Evolutionary conservation across 179 eudicot genomes (phyloP), one percentile per base, ranked within the genome.

Genomic region (Monotropa hypopitys): DNA sequence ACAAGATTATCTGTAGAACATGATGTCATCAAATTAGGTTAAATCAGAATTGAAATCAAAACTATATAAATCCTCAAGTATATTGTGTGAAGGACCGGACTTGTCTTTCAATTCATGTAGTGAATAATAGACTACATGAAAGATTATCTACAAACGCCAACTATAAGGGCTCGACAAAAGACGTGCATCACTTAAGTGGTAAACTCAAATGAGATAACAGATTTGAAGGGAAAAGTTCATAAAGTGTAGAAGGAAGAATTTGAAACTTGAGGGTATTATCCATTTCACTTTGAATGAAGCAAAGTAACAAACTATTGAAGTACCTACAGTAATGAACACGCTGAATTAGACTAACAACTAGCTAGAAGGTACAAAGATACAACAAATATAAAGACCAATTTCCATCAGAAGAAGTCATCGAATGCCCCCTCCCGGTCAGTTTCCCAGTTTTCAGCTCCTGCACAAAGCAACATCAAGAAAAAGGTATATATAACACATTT

Each of bases 391-490:
- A 85, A 81, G 87, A 82, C 87, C 88, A 87, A 85, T 80, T 77
- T 79, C 88, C 92, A 76, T 95, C 90, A 95, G 89, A 93, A 95
- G 85, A 90, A 93, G 85, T 95, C 97, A 86, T 95, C 93, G 74
- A 95, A 95, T 80, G 92, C 93, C 92, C 97, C 97, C 93, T 95
- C 97, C 91, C 78, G 87, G 78, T 90, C 99, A 86, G 90, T 87
- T 87, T 91, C 96, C 91, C 97, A 88, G 87, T 88, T 90, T 81
- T 84, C 88, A 83, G 89, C 83, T 87, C 94, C 98, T 94, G 97
- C 97, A 90, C 85, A 88, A 84, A 61, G 89, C 93, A 89, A 86
- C 91, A 94, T 83, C 86, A 83, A 87, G 84, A 86, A 79, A 84
- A 79, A 75, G 69, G 84, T 82, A 84, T 70, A 74, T 77, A 84